phyloP scores from a whole-genome alignment of 1,284 basidiomycete genomes.

The Malassezia dermatis region DNA sequence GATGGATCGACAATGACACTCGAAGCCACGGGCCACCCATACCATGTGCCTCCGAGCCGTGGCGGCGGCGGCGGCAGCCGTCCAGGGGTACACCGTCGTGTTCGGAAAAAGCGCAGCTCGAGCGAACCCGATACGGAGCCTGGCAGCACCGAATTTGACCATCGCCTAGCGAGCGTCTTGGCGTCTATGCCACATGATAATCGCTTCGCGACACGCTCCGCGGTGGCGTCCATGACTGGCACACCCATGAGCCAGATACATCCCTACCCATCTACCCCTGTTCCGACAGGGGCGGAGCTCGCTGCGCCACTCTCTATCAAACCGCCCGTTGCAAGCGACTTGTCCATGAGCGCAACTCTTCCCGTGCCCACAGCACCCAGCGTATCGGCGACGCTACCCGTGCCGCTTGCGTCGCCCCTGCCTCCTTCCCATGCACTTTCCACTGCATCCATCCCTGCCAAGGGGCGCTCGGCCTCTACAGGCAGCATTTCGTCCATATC shows the following conservation, averaged over 20 bases:
- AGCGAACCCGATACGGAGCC: background rate
- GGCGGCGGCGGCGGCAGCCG: conserved; percentile 33
- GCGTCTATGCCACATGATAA: background rate
- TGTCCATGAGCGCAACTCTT: background rate
- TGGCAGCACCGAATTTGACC: background rate
- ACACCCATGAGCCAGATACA: background rate
- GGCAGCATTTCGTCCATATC: background rate
- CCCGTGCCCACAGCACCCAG: background rate
- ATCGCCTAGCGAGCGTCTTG: background rate
- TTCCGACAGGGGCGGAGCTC: background rate
- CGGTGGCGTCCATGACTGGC: background rate
- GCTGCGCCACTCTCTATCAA: background rate
- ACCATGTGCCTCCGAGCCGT: conserved; percentile 29
- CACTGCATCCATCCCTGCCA: background rate
- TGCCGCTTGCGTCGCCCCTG: background rate
- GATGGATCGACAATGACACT: conserved; percentile 29
- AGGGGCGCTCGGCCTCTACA: background rate
- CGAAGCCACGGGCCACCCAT: conserved; percentile 31
- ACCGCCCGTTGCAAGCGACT: background rate
- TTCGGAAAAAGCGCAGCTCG: conserved; percentile 1
- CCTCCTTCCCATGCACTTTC: background rate
- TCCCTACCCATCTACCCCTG: background rate
- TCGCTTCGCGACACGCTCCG: background rate
- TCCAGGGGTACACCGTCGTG: conserved; percentile 26
- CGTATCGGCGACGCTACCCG: background rate